phyloP scores from a whole-genome alignment of 345 rosid species.

The Salix caprea region DNA sequence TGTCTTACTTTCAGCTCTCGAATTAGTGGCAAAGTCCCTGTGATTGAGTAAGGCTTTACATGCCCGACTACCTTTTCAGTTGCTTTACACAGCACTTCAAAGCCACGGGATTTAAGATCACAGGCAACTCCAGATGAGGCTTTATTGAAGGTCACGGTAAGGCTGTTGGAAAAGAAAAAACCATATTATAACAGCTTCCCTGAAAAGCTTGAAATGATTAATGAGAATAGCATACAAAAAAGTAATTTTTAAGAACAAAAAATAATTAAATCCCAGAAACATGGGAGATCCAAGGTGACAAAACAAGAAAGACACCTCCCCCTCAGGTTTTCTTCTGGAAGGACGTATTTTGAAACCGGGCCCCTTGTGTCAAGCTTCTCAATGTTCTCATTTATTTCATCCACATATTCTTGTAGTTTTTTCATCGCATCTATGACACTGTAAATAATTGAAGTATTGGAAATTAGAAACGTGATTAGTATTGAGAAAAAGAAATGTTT shows the following conservation, averaged over 20 bases:
- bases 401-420: constrained; percentile 76
- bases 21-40: constrained; percentile 90
- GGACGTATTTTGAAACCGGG: constrained; percentile 81
- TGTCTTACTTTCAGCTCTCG: constrained; percentile 70
- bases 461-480: constrained; percentile 10
- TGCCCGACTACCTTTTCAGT: constrained; percentile 86
- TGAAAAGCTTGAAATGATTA: background rate
- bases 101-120: constrained; percentile 82
- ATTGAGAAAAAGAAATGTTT: background rate
- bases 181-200: background rate
- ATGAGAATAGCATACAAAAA: background rate
- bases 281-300: background rate
- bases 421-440: constrained; percentile 65
- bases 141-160: constrained; percentile 69
- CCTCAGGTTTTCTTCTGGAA: constrained; percentile 68
- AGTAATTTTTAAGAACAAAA: constrained; percentile 5
- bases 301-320: constrained; percentile 54
- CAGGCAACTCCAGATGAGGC: constrained; percentile 86
- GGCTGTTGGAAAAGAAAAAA: constrained; percentile 39
- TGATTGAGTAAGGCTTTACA: constrained; percentile 90
- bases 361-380: constrained; percentile 67
- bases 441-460: constrained; percentile 18
- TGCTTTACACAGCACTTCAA: constrained; percentile 78
- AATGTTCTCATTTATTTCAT: constrained; percentile 70
- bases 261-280: background rate